These are phyloP conservation scores for Alternaria postmessia DNA, from an alignment of 2,329 filamentous ascomycete genomes.

Conservation along the genomic window DNA sequence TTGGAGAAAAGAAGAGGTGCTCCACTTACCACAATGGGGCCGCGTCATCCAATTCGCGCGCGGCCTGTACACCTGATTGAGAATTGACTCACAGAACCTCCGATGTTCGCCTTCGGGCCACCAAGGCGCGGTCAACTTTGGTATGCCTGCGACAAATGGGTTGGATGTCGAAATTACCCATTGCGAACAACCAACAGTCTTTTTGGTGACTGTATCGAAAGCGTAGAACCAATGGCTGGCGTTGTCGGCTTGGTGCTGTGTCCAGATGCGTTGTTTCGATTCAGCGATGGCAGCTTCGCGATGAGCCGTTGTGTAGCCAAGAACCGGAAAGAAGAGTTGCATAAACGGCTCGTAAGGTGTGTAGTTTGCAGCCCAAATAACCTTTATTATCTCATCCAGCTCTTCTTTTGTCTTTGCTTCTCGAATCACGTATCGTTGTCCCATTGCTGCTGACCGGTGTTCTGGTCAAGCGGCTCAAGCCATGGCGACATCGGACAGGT, in stretches of 20 bases:
- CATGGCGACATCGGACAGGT: slow-evolving; percentile 31
- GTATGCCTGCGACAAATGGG: slow-evolving; percentile 41
- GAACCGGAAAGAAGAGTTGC: slow-evolving; percentile 46
- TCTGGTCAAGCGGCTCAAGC: slow-evolving; percentile 29
- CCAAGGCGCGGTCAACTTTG: slow-evolving; percentile 41
- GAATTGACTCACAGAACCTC: slow-evolving; percentile 44
- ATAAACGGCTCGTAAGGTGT: slow-evolving; percentile 46
- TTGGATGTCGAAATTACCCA: slow-evolving; percentile 42
- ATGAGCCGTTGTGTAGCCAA: slow-evolving; percentile 37
- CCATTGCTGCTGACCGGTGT: slow-evolving; percentile 24
- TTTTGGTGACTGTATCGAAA: slow-evolving; percentile 30
- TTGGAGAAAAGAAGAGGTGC: slow-evolving; percentile 9
- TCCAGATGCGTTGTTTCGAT: slow-evolving; percentile 45
- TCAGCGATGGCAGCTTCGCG: slow-evolving; percentile 37
- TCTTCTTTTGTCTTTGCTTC: slow-evolving; percentile 39
- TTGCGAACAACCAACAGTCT: slow-evolving; percentile 41
- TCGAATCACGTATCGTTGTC: slow-evolving; percentile 35
- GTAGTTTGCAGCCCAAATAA: slow-evolving; percentile 48
- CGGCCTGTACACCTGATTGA: slow-evolving; percentile 45
- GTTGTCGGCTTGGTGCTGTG: slow-evolving; percentile 32
- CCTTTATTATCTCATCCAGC: slow-evolving; percentile 41
- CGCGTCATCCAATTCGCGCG: slow-evolving; percentile 44
- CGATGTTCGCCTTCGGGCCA: slow-evolving; percentile 47
- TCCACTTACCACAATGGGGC: slow-evolving; percentile 44
- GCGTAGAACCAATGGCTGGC: slow-evolving; percentile 47